Evolutionary conservation across 1,284 basidiomycete species (phyloP).

Genomic region (Meira nashicola): DNA sequence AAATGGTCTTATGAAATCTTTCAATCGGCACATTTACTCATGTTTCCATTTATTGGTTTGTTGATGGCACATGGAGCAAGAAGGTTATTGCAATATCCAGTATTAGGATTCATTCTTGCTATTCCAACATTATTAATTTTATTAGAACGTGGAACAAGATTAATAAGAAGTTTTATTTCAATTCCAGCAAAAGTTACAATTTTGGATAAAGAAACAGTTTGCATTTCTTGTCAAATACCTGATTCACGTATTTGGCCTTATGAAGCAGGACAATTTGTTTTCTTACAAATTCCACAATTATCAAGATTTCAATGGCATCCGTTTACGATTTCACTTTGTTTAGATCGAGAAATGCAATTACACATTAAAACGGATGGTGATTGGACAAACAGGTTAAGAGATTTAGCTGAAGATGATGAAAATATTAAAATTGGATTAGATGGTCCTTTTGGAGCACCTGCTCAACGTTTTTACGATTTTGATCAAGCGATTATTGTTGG

Average conservation of each 20-base stretch:
- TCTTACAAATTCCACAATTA: constrained; percentile 13
- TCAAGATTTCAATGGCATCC: constrained; percentile 16
- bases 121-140: constrained; percentile 11
- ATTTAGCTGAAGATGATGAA: constrained; percentile 9
- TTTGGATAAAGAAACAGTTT: constrained; percentile 9
- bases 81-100: constrained; percentile 11
- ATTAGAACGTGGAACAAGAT: constrained; percentile 7
- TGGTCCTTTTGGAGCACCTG: constrained; percentile 17
- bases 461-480: constrained; percentile 16
- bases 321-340: constrained; percentile 15
- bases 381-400: constrained; percentile 11
- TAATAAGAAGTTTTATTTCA: background rate
- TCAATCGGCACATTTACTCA: constrained; percentile 17
- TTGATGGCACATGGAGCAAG: constrained; percentile 13
- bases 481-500: constrained; percentile 13
- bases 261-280: constrained; percentile 15
- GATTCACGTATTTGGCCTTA: constrained; percentile 10
- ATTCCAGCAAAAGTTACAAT: constrained; percentile 4
- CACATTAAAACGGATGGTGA: constrained; percentile 17
- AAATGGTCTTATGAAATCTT: constrained; percentile 10
- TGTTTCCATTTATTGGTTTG: constrained; percentile 17
- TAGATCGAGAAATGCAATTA: constrained; percentile 4
- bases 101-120: constrained; percentile 14
- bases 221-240: constrained; percentile 5
- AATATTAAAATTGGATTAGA: constrained; percentile 13